phyloP scores from a whole-genome alignment of 768 basidiomycete genomes.

The Mycena kentingensis region DNA sequence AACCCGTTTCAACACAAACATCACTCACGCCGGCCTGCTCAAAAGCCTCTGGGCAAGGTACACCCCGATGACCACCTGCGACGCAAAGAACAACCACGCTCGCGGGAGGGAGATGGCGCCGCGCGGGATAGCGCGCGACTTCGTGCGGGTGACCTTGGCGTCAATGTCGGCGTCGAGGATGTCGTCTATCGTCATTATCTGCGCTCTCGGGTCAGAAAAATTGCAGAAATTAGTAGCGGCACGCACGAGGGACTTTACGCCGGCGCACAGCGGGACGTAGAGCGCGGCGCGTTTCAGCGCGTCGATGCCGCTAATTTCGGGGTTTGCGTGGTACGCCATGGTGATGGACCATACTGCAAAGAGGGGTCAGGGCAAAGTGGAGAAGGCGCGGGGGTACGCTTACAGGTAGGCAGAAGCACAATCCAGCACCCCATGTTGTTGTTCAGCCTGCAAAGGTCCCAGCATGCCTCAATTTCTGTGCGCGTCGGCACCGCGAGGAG shows the following conservation, averaged over 20 bases:
- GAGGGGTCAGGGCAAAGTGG: neutral
- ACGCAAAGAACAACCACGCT: constrained; percentile 32
- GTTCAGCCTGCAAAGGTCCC: constrained; percentile 35
- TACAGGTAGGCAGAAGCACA: constrained; percentile 32
- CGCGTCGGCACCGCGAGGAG: constrained; percentile 23
- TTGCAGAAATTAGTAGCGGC: neutral
- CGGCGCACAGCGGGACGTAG: constrained; percentile 33
- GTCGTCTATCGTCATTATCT: constrained; percentile 38
- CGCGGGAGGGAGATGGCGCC: constrained; percentile 29
- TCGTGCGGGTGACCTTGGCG: constrained; percentile 29
- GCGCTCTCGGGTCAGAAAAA: neutral
- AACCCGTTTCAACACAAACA: neutral
- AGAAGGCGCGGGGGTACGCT: too few relatives aligned
- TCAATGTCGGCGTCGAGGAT: constrained; percentile 34
- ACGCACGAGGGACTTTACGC: constrained; percentile 33
- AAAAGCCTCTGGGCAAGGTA: constrained; percentile 23
- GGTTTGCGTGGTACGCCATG: constrained; percentile 33
- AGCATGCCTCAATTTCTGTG: constrained; percentile 32
- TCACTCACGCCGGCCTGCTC: constrained; percentile 24
- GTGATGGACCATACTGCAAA: constrained; percentile 33
- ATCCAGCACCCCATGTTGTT: constrained; percentile 37
- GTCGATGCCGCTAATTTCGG: constrained; percentile 18
- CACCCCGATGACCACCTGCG: constrained; percentile 27
- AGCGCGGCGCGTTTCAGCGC: constrained; percentile 23
- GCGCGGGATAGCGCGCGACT: constrained; percentile 28